phyloP scores from a whole-genome alignment of 805 yeast genomes.

The Alloascoidea africana region DNA sequence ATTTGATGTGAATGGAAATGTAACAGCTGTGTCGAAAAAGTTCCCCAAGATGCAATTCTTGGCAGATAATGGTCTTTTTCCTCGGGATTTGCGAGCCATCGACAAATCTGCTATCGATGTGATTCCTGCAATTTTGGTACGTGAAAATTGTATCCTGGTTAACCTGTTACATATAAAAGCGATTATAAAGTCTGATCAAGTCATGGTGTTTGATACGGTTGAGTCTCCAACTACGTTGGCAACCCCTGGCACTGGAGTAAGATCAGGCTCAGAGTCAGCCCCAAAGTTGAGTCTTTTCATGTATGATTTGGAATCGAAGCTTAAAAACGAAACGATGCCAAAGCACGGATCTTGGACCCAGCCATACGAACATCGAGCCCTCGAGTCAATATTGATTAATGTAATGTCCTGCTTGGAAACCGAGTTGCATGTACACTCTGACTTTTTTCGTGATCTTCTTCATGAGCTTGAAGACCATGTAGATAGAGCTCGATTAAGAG shows the following conservation, averaged over 20 bases:
- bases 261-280: constrained; percentile 48
- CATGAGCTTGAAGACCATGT: constrained; percentile 66
- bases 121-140: constrained; percentile 49
- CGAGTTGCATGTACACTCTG: constrained; percentile 46
- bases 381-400: constrained; percentile 71
- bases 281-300: constrained; percentile 59
- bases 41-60: constrained; percentile 41
- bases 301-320: constrained; percentile 70
- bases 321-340: constrained; percentile 17
- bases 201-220: constrained; percentile 49
- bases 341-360: constrained; percentile 18
- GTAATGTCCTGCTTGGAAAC: constrained; percentile 70
- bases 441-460: constrained; percentile 46
- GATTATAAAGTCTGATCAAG: constrained; percentile 35
- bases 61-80: constrained; percentile 57
- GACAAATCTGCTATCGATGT: constrained; percentile 52
- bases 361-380: constrained; percentile 64
- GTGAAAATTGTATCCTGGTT: constrained; percentile 41
- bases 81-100: constrained; percentile 77
- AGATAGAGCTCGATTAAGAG: constrained; percentile 59
- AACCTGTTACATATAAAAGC: constrained; percentile 53
- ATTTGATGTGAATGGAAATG: constrained; percentile 40
- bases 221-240: constrained; percentile 13
- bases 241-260: too few species aligned
- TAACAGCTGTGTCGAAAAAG: constrained; percentile 39